A percentile compares a stretch with the other conserved stretches of the same genome.
Evolutionary conservation across 1,139 yeast genomes (phyloP).

Genomic region (Arxiozyma bovina): DNA sequence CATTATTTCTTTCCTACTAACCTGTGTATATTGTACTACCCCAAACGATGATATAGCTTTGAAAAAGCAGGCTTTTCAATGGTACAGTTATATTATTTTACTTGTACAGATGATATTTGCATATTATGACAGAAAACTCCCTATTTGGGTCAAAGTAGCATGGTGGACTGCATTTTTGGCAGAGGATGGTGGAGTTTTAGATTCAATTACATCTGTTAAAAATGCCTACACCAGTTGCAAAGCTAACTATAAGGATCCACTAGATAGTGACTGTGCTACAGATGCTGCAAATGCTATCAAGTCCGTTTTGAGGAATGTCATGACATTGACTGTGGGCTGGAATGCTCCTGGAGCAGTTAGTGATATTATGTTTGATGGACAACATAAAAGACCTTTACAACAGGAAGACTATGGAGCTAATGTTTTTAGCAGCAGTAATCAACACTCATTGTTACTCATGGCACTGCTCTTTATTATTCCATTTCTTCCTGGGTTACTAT

Average conservation of each 20-base stretch:
- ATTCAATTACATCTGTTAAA: background rate
- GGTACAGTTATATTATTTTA: background rate
- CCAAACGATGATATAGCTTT: no score
- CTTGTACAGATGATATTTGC: background rate
- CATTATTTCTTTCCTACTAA: no score
- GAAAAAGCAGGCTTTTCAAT: background rate
- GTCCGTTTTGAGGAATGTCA: background rate
- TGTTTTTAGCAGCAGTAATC: background rate
- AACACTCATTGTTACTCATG: background rate
- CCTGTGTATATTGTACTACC: no score
- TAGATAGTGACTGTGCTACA: background rate
- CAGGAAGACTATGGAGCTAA: background rate
- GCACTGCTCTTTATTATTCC: background rate
- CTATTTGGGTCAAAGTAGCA: conserved; percentile 1
- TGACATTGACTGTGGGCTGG: background rate
- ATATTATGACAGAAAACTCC: background rate
- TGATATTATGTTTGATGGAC: background rate
- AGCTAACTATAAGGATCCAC: background rate
- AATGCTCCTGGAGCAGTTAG: background rate
- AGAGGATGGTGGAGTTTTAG: conserved; percentile 2
- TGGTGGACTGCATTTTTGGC: conserved; percentile 4
- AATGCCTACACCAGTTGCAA: background rate
- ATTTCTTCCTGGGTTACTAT: conserved; percentile 1
- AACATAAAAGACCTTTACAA: background rate
- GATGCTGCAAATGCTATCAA: background rate